phyloP scores from a whole-genome alignment of 2,329 filamentous ascomycete species.

The Stagonosporopsis tanaceti region DNA sequence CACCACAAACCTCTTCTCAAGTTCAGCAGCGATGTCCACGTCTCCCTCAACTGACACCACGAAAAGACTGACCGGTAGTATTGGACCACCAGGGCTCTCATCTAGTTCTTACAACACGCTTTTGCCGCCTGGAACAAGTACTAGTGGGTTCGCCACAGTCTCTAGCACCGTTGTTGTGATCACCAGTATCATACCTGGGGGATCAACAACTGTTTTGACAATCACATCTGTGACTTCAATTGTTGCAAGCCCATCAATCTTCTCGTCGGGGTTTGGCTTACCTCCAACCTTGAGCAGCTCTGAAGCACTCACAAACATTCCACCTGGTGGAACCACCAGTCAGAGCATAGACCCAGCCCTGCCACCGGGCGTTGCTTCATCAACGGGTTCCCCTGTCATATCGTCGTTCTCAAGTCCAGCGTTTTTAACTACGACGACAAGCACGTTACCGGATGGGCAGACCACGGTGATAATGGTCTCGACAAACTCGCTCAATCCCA shows the following conservation, averaged over 20 bases:
- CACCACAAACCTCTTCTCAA: background rate
- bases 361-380: too few species aligned
- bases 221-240: background rate
- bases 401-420: background rate
- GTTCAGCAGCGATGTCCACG: too few species aligned
- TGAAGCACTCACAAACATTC: background rate
- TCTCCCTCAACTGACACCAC: background rate
- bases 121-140: background rate
- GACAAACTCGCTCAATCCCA: too few species aligned
- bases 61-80: too few species aligned
- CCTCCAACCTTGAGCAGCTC: background rate
- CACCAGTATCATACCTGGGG: background rate
- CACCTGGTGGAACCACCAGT: too few species aligned
- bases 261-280: background rate
- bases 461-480: too few species aligned
- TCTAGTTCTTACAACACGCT: background rate
- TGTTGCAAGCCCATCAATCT: background rate
- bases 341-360: too few species aligned
- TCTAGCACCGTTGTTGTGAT: background rate
- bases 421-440: too few species aligned
- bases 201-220: background rate
- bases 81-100: too few species aligned
- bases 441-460: too few species aligned
- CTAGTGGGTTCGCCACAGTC: background rate
- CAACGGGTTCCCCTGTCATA: background rate